These are phyloP conservation scores for Rhizopus delemar DNA, from an alignment of 371 early-diverging fungal genomes.

Conservation along the genomic window DNA sequence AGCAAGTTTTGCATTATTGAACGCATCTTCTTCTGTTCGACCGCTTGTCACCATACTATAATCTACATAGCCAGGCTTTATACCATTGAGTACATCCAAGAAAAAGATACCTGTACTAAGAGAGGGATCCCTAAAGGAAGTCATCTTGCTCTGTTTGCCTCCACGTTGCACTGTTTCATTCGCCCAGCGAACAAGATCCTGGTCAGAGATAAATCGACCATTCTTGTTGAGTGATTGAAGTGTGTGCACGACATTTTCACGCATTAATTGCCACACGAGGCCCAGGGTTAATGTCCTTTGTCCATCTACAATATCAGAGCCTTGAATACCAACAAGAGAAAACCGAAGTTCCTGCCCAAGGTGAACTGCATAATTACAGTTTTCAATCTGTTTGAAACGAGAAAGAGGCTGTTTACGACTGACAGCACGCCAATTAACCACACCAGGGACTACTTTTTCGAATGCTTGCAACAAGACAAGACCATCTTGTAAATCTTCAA, in stretches of 20 bases:
- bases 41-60: slow-evolving; percentile 82
- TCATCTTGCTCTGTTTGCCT: slow-evolving; percentile 70
- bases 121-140: slow-evolving; percentile 80
- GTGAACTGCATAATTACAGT: slow-evolving; percentile 90
- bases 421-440: slow-evolving; percentile 89
- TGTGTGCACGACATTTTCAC: slow-evolving; percentile 92
- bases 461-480: slow-evolving; percentile 86
- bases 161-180: slow-evolving; percentile 75
- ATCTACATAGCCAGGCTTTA: slow-evolving; percentile 89
- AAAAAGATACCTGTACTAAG: slow-evolving; percentile 82
- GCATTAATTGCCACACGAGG: slow-evolving; percentile 97
- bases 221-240: slow-evolving; percentile 79
- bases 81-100: slow-evolving; percentile 88
- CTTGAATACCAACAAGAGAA: slow-evolving; percentile 94
- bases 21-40: slow-evolving; percentile 73
- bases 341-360: slow-evolving; percentile 85
- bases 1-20: slow-evolving; percentile 88
- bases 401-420: slow-evolving; percentile 72
- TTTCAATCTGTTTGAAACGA: slow-evolving; percentile 95
- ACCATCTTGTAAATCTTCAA: slow-evolving; percentile 84
- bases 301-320: slow-evolving; percentile 92
- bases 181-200: slow-evolving; percentile 93
- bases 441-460: slow-evolving; percentile 87
- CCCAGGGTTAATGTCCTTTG: slow-evolving; percentile 82
- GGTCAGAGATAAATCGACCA: slow-evolving; percentile 84